Base-by-base conservation (phyloP, 176 grass and related monocot species). In the Bothriochloa decipiens region DNA sequence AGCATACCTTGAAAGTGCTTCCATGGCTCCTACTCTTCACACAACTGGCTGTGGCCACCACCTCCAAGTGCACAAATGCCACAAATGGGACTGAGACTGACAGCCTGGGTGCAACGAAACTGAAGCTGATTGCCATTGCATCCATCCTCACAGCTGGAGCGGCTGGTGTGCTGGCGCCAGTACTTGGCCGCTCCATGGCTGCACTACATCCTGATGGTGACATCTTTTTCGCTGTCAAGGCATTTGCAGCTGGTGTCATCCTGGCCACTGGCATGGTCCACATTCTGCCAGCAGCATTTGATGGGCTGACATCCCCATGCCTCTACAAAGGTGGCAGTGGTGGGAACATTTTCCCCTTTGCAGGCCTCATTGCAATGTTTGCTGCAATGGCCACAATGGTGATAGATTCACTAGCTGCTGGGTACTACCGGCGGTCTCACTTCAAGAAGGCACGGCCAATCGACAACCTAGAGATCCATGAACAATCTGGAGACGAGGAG, bases 201-300 rank as follows among this genome's bases (percentile, higher is more conserved):
- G 85, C 57, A 4, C 77, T 98, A 28, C 86, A 83, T 53, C 89
- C 96, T 4, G 91, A 95, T 63, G 90, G 84, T 33, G 85, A 90
- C 57, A 32, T 90, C 61, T 98, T 98, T 80, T 98, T 95, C 25
- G 85, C 90, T 0, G 87, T 98, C 60, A 98, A 98, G 84, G 91
- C 96, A 39, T 98, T 98, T 36, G 93, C 96, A 0, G 96, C 96
- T 16, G 96, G 96, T 0, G 91, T 98, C 78, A 98, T 98, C 62
- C 88, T 98, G 12, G 91, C 96, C 35, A 98, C 96, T 1, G 93
- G 93, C 39, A 89, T 98, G 83, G 91, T 98, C 52, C 96, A 98
- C 88, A 98, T 98, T 86, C 83, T 98, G 35, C 96, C 93, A 0
- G 91, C 85, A 6, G 87, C 96, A 1, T 98, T 98, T 40, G 85